phyloP scores from a whole-genome alignment of 768 basidiomycete species.

The Imleria badia region DNA sequence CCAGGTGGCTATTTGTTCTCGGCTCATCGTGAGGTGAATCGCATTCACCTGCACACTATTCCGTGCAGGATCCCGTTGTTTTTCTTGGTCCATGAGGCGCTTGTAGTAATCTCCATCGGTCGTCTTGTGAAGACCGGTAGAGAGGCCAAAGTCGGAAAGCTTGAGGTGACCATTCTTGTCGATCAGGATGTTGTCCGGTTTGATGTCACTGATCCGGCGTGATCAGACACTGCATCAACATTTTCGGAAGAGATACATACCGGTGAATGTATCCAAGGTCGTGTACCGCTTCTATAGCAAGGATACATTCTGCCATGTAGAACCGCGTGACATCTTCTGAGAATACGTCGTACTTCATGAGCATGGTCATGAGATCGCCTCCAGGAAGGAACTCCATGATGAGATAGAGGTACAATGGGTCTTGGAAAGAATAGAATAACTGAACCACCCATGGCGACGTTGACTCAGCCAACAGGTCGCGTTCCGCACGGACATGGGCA shows the following conservation, averaged over 20 bases:
- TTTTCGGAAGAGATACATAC: slow-evolving; percentile 42
- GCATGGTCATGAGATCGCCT: slow-evolving; percentile 99
- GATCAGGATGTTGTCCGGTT: slow-evolving; percentile 98
- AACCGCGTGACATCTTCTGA: slow-evolving; percentile 98
- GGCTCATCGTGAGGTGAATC: slow-evolving; percentile 96
- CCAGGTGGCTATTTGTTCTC: slow-evolving; percentile 97
- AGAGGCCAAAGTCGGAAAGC: slow-evolving; percentile 96
- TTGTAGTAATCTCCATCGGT: slow-evolving; percentile 96
- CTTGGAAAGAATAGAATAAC: slow-evolving; percentile 97
- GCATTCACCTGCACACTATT: slow-evolving; percentile 98
- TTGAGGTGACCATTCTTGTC: slow-evolving; percentile 97
- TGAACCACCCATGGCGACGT: slow-evolving; percentile 98
- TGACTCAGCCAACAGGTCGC: slow-evolving; percentile 94
- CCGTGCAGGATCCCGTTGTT: slow-evolving; percentile 61
- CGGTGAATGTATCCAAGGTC: slow-evolving; percentile 99
- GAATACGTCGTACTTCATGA: slow-evolving; percentile 99
- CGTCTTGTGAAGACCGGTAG: slow-evolving; percentile 95
- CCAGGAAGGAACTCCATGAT: slow-evolving; percentile 94
- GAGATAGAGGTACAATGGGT: slow-evolving; percentile 91
- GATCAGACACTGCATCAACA: neutral
- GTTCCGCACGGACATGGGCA: slow-evolving; percentile 95
- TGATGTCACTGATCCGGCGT: slow-evolving; percentile 75
- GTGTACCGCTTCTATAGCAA: slow-evolving; percentile 98
- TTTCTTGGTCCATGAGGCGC: slow-evolving; percentile 78
- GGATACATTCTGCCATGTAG: slow-evolving; percentile 98